These are phyloP conservation scores for sorghum (Sorghum bicolor) DNA, from an alignment of 176 grass and related monocot genomes.

Conservation along the genomic window Sorghum_bicolor_NCBIv3 NC_012877.2:55579501-55580000, in stretches of 20 bases:
- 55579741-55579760: background rate
- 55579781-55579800: background rate
- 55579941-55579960: background rate
- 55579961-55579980: background rate
- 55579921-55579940: background rate
- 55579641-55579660: constrained; percentile 80
- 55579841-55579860: background rate
- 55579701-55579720: constrained; percentile 27
- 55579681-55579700: constrained; percentile 93
- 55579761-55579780: background rate
- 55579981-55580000: background rate
- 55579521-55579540: constrained; percentile 55
- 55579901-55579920: constrained; percentile 22
- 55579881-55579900: background rate
- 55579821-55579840: background rate
- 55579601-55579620: constrained; percentile 50
- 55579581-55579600: constrained; percentile 7
- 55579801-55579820: constrained; percentile 6
- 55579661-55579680: constrained; percentile 84
- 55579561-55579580: constrained; percentile 51
- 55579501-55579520: constrained; percentile 26
- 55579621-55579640: constrained; percentile 67
- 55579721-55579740: constrained; percentile 5
- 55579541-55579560: constrained; percentile 49
- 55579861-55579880: background rate